phyloP scores from a whole-genome alignment of 176 grass and related monocot genomes.

The Thinopyrum elongatum region DNA sequence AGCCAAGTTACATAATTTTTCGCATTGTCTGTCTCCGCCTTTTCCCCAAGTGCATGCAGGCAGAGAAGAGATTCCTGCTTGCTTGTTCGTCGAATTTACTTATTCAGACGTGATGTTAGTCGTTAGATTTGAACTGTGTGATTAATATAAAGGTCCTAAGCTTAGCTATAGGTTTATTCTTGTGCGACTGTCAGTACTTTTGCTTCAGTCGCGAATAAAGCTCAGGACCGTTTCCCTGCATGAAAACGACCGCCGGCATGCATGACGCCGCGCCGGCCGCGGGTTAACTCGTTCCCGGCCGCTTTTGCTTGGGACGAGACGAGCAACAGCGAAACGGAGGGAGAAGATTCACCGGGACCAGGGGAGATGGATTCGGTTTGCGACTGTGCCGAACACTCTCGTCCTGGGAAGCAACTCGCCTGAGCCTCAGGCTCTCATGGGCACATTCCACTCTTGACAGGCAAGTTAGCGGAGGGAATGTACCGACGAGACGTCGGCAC shows the following conservation, averaged over 20 bases:
- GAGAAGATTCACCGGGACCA: not conserved
- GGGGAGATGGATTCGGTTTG: not conserved
- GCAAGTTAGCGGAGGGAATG: slow-evolving; percentile 8
- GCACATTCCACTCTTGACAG: slow-evolving; percentile 3
- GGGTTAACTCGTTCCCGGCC: not conserved
- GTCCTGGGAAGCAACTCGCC: not conserved
- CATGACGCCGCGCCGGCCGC: not conserved
- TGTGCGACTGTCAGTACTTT: not conserved
- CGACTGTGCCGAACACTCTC: not conserved
- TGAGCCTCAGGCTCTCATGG: not conserved
- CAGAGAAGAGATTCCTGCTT: slow-evolving; percentile 30
- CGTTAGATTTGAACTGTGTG: slow-evolving; percentile 28
- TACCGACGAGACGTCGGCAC: slow-evolving; percentile 3
- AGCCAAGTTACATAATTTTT: slow-evolving; percentile 13
- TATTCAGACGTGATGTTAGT: slow-evolving; percentile 30
- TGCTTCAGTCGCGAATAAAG: not conserved
- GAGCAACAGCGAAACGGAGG: not conserved
- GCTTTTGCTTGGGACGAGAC: not conserved
- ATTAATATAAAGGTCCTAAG: slow-evolving; percentile 18
- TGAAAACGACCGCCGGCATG: slow-evolving; percentile 13
- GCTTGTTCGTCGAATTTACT: slow-evolving; percentile 14
- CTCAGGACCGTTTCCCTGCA: not conserved
- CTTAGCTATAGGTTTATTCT: not conserved
- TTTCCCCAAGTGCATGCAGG: slow-evolving; percentile 12
- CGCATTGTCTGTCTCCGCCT: slow-evolving; percentile 16